phyloP scores from a whole-genome alignment of 345 rosid genomes.

The Acer saccharum region DNA sequence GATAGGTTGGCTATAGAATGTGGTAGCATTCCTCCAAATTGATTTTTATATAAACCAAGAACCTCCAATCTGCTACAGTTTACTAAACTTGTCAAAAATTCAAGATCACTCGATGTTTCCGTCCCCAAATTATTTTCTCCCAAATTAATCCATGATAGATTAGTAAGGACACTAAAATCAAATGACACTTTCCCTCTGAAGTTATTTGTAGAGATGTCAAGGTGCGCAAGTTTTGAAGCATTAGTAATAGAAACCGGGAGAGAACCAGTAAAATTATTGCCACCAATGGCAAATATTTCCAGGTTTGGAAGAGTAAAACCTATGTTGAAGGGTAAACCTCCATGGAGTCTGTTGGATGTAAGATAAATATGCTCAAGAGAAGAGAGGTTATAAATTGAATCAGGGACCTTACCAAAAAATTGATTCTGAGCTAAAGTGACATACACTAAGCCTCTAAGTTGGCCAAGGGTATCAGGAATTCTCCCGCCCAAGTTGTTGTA shows the following conservation, averaged over 20 bases:
- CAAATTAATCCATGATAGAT: not conserved
- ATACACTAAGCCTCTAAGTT: not conserved
- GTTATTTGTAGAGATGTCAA: not conserved
- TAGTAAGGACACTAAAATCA: not conserved
- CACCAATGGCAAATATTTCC: rapidly evolving
- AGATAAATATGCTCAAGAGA: rapidly evolving
- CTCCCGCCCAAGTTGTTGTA: not conserved
- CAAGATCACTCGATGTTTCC: not conserved
- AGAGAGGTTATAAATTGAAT: constrained; percentile 21
- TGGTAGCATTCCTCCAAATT: constrained; percentile 20
- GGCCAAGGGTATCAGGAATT: not conserved
- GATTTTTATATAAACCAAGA: not conserved
- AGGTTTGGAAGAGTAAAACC: constrained; percentile 29
- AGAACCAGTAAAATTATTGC: constrained; percentile 12
- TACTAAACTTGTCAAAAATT: constrained; percentile 7
- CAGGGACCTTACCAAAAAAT: constrained; percentile 21
- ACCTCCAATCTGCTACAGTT: not conserved
- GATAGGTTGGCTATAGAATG: constrained; percentile 15
- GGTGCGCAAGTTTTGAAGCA: not conserved
- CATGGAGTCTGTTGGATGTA: not conserved
- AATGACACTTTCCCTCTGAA: constrained; percentile 6
- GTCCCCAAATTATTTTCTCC: not conserved
- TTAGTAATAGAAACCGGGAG: constrained; percentile 25
- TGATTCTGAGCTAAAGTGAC: rapidly evolving
- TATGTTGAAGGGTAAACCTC: constrained; percentile 11